These are phyloP conservation scores for Chaetoceros tenuissimus DNA, from an alignment of 108 stramenopile species.

Conservation along the genomic window DNA sequence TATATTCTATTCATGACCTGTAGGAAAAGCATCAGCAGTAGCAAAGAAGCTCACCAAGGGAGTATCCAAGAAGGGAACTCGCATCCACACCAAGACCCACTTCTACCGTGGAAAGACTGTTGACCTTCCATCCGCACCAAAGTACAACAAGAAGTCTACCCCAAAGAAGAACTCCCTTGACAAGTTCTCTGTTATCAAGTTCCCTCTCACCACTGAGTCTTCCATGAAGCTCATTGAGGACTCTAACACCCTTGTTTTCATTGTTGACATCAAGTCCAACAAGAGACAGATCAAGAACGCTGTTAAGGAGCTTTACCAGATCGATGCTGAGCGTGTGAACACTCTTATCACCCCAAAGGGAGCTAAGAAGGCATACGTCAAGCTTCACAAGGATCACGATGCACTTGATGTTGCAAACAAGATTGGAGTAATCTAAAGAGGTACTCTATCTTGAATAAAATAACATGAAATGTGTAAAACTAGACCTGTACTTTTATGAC, in stretches of 20 bases:
- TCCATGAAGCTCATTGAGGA: constrained; percentile 99
- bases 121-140: constrained; percentile 75
- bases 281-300: constrained; percentile 99
- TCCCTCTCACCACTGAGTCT: constrained; percentile 96
- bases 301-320: constrained; percentile 94
- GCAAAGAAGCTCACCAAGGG: constrained; percentile 89
- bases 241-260: constrained; percentile 99
- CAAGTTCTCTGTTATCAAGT: constrained; percentile 93
- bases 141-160: constrained; percentile 74
- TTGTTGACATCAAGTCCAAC: constrained; percentile 98
- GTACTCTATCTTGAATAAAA: too few relatives aligned
- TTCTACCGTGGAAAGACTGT: constrained; percentile 98
- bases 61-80: constrained; percentile 90
- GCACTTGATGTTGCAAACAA: constrained; percentile 99
- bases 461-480: too few relatives aligned
- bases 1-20: too few relatives aligned
- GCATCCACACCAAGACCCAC: constrained; percentile 97
- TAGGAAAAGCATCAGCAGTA: constrained; percentile 80
- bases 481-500: too few relatives aligned
- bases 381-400: constrained; percentile 96
- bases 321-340: constrained; percentile 97
- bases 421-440: constrained; percentile 95
- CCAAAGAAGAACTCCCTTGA: constrained; percentile 67
- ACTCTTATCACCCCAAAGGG: constrained; percentile 99
- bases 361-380: constrained; percentile 98